phyloP scores from a whole-genome alignment of 129 eudicot species.

The Flaveria trinervia region DNA sequence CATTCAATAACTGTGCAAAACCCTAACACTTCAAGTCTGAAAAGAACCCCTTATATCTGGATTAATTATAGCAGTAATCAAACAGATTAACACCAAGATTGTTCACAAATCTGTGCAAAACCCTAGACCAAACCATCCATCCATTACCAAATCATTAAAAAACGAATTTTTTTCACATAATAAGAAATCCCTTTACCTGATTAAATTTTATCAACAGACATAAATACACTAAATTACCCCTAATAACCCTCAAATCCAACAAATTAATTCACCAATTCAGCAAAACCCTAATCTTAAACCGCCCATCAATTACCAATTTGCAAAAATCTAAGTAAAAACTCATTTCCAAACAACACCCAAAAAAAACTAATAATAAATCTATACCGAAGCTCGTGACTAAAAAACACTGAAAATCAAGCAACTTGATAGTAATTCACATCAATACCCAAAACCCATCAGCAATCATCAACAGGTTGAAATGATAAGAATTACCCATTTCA shows the following conservation, averaged over 20 bases:
- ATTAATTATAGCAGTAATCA: conserved; percentile 18
- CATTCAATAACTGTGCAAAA: conserved; percentile 9
- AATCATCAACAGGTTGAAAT: conserved; percentile 18
- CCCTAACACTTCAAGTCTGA: neutral
- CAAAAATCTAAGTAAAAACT: neutral
- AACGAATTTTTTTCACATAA: neutral
- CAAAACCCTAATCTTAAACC: conserved; percentile 29
- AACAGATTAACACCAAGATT: neutral
- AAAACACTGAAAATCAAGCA: conserved; percentile 27
- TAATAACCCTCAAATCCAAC: conserved; percentile 5
- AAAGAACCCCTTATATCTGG: neutral
- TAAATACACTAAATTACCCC: conserved; percentile 19
- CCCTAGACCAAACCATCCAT: conserved; percentile 20
- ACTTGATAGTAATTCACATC: conserved; percentile 19
- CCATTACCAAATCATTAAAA: neutral
- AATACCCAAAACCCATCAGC: neutral
- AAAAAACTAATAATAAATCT: neutral
- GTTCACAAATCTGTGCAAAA: neutral
- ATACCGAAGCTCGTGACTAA: conserved; percentile 17
- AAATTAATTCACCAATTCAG: conserved; percentile 6
- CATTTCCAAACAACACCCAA: neutral
- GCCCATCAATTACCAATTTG: neutral
- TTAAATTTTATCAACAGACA: conserved; percentile 10
- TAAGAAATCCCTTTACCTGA: neutral
- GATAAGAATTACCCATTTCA: conserved; percentile 6